Conservation (phyloP, 2,329 filamentous ascomycete species). For the Aspergillus udagawae region DNA sequence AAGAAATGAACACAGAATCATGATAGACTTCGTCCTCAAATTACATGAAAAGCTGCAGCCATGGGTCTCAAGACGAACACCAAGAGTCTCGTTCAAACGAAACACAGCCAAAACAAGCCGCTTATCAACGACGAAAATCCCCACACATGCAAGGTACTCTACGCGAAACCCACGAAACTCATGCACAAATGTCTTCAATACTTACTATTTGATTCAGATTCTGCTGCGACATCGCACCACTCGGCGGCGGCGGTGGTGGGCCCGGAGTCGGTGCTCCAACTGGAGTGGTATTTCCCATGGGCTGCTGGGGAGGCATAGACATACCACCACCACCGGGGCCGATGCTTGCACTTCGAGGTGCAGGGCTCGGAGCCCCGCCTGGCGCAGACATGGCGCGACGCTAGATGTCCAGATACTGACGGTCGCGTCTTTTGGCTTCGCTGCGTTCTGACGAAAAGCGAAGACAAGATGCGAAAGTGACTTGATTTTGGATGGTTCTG, state of each 20-base stretch:
- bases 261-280: conserved; percentile 41
- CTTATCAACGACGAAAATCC: neutral
- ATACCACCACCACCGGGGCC: conserved; percentile 43
- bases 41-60: neutral
- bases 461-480: conserved; percentile 1
- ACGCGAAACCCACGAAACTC: conserved; percentile 1
- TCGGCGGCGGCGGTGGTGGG: conserved; percentile 29
- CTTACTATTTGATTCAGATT: conserved; percentile 96
- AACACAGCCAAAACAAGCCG: neutral
- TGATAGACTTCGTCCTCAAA: neutral
- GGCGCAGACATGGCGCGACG: conserved; percentile 40
- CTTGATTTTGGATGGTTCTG: neutral
- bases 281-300: conserved; percentile 45
- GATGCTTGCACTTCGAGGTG: conserved; percentile 46
- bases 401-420: conserved; percentile 1
- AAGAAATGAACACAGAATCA: conserved; percentile 55
- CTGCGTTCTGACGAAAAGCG: neutral
- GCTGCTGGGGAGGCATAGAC: conserved; percentile 47
- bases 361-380: conserved; percentile 46
- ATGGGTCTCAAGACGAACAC: neutral
- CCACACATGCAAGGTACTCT: neutral
- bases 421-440: neutral
- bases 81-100: neutral
- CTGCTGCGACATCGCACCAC: conserved; percentile 66
- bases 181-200: conserved; percentile 17